Evolutionary conservation across 2,329 filamentous ascomycete genomes (phyloP).

Genomic region (Colletotrichum liaoningense): DNA sequence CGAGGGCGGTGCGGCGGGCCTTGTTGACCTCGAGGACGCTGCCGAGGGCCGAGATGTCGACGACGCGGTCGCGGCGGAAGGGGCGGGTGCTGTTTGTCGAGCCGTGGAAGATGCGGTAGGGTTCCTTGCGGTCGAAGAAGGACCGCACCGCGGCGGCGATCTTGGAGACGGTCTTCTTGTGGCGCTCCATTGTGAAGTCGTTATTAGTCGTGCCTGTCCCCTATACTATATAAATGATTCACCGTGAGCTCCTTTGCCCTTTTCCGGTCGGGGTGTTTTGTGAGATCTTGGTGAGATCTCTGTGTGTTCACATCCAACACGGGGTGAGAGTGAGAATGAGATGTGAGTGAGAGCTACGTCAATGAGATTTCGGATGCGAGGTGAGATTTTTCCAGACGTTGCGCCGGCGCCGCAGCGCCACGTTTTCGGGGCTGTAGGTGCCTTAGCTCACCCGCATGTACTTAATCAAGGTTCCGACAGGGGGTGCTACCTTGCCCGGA

Average conservation of each 20-base stretch:
- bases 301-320: not conserved
- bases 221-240: not conserved
- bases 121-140: slow-evolving; percentile 60
- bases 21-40: slow-evolving; percentile 74
- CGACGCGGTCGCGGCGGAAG: slow-evolving; percentile 54
- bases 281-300: not conserved
- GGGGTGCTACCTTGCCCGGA: not conserved
- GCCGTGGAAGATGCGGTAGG: slow-evolving; percentile 82
- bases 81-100: slow-evolving; percentile 80
- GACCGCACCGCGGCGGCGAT: slow-evolving; percentile 60
- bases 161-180: slow-evolving; percentile 58
- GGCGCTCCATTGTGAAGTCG: slow-evolving; percentile 59
- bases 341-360: not conserved
- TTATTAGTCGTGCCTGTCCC: not conserved
- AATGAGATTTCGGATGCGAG: not conserved
- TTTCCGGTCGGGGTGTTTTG: not conserved
- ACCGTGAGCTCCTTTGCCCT: not conserved
- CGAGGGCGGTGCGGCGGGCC: slow-evolving; percentile 67
- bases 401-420: not conserved
- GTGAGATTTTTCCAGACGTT: slow-evolving; percentile 1
- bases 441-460: not conserved
- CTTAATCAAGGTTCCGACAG: slow-evolving; percentile 20
- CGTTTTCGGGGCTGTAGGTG: not conserved
- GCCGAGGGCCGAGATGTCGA: slow-evolving; percentile 75
- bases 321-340: not conserved